These are phyloP conservation scores for Mycena rebaudengoi DNA, from an alignment of 768 basidiomycete species.

Conservation along the genomic window DNA sequence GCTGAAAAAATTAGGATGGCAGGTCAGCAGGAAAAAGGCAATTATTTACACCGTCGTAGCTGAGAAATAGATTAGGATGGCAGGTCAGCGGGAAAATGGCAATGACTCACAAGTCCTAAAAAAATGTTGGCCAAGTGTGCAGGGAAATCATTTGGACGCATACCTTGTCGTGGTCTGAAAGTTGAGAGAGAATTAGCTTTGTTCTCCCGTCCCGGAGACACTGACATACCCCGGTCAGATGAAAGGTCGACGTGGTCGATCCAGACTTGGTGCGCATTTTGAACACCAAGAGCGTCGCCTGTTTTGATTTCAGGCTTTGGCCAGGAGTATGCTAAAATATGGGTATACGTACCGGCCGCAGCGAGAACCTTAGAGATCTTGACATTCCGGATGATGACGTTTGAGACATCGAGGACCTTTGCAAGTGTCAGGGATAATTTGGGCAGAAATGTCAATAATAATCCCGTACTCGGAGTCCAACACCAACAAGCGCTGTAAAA, in stretches of 20 bases:
- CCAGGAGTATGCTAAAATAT: neutral
- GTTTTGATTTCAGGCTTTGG: too few species aligned
- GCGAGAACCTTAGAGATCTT: constrained; percentile 59
- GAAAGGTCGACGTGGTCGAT: constrained; percentile 56
- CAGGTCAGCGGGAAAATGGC: too few species aligned
- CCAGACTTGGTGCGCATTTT: constrained; percentile 51
- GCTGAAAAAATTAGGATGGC: constrained; percentile 9
- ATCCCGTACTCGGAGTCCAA: constrained; percentile 48
- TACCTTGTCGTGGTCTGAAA: constrained; percentile 50
- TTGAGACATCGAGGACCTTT: constrained; percentile 43
- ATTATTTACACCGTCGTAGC: constrained; percentile 51
- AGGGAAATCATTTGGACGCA: neutral
- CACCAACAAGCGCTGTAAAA: constrained; percentile 48
- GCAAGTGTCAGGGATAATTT: neutral
- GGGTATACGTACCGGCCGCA: constrained; percentile 35
- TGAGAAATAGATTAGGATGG: constrained; percentile 20
- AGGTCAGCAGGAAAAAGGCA: too few species aligned
- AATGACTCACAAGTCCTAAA: constrained; percentile 40
- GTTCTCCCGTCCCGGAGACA: neutral
- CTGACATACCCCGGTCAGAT: constrained; percentile 43
- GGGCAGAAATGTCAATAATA: neutral
- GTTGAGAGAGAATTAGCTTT: neutral
- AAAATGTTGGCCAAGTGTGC: neutral
- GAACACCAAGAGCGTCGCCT: constrained; percentile 53
- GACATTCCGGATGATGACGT: constrained; percentile 60